Percentiles rank a stretch among this genome's conserved stretches.
Conservation (phyloP, 2,329 filamentous ascomycete genomes). For the Trichoderma asperellum region DNA sequence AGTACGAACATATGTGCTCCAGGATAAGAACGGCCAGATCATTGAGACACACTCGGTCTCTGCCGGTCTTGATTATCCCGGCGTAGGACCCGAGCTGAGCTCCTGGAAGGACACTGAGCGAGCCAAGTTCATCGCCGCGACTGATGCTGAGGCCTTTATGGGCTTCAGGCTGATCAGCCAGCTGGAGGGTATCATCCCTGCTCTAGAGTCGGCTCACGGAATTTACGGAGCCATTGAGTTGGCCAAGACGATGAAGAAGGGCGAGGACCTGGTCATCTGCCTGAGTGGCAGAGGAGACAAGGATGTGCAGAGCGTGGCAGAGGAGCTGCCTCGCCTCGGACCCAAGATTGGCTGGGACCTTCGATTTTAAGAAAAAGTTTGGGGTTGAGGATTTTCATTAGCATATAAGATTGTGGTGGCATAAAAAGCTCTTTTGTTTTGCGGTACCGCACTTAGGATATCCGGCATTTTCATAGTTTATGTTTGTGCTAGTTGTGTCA, state of each 20-base stretch:
- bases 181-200: conserved; percentile 95
- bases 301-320: conserved; percentile 97
- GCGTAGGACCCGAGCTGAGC: conserved; percentile 89
- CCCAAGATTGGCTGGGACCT: conserved; percentile 82
- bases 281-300: conserved; percentile 93
- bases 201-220: conserved; percentile 90
- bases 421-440: not conserved
- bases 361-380: conserved; percentile 54
- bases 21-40: conserved; percentile 92
- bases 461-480: conserved; percentile 13
- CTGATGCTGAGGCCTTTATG: conserved; percentile 84
- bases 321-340: conserved; percentile 85
- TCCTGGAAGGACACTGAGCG: conserved; percentile 90
- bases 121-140: conserved; percentile 87
- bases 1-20: conserved; percentile 92
- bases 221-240: conserved; percentile 87
- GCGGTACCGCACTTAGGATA: conserved; percentile 7
- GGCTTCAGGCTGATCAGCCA: conserved; percentile 85
- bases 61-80: conserved; percentile 94
- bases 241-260: conserved; percentile 89
- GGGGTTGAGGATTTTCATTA: not conserved
- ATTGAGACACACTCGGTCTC: conserved; percentile 94
- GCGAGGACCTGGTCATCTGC: conserved; percentile 90
- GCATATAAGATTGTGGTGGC: conserved; percentile 6
- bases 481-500: not conserved